Evolutionary conservation across 768 basidiomycete genomes (phyloP), one percentile per base, ranked within the genome.

Genomic region (Leccinum obscurum): DNA sequence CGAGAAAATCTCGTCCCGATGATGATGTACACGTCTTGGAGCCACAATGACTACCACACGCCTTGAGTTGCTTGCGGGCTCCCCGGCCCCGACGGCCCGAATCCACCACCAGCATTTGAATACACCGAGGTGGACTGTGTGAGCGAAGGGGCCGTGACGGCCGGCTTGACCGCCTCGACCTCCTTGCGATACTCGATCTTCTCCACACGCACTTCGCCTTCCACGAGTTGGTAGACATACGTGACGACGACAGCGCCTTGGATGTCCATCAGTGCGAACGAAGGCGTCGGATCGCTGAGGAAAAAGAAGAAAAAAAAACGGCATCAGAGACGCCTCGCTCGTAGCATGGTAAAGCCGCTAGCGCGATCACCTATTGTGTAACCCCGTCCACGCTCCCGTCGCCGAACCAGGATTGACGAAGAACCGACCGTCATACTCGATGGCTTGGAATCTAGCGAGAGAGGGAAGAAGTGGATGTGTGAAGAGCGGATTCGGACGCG

Each of bases 181-280:
- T 89, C 87, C 66, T 88, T 89, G 60, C 89, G 79, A 78, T 87
- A 92, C 72, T 92, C 90, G 57, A 93, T 88, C 79, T 93, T 93
- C 78, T 93, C 92, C 5, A 93, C 92, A n/a, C 91, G 82, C 3
- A 95, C 93, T 73, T 95, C 94, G 46, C 93, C 92, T 48, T 95
- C 93, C 50, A 96, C 89, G 32, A 96, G 85, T 70, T 95, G 93
- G 73, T 96, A 98, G 3, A 98, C 95, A 69, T 97, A 98, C 3
- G 96, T 98, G 28, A 97, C 95, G 35, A 99, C 92, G 9, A 96
- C 93, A 3, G 93, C 86, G 5, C 97, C 97, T 76, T 99, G 97
- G 37, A 99, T 89, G 72, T 98, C 97, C 90, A 99, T 93, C 50
- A 98, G 77, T 1, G 97, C 97, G 69, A 99, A 99, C 3, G 93